Evolutionary conservation across 2,329 filamentous ascomycete genomes (phyloP), one percentile per base, ranked within the genome.

Genomic region (Pseudonectria buxi): DNA sequence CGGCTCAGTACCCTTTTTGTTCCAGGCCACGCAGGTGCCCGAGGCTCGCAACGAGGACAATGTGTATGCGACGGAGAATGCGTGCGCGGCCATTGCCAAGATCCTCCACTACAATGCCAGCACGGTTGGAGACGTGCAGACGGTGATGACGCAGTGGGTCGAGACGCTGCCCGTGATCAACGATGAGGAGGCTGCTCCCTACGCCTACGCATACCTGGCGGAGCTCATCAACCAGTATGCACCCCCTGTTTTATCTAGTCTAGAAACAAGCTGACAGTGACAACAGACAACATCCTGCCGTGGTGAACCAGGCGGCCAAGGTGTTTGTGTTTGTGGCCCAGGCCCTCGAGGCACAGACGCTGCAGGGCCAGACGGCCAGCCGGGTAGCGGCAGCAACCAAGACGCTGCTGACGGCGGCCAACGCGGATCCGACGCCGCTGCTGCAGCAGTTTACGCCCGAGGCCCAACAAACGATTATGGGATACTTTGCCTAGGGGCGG

Each of bases 51-150:
- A 78, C 31, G 92, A 96, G 45, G 92, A 96, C 51, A 89, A 96
- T 52, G 83, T 95, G 2, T 98, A 94, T 57, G 92, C 92, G 3
- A 96, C 92, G 2, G 92, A 98, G 66, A 98, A 98, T 57, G 90
- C 90, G 6, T 95, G 87, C 50, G 90, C 92, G 28, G 88, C 87
- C 48, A 92, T 98, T 54, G 92, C 92, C 25, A 98, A 98, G 73
- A 90, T 98, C 35, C 71, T 98, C 46, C 88, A 95, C 58, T 95
- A 82, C 67, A 95, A 94, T 62, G 69, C 79, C 15, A 71, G 71
- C 47, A 85, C 84, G 56, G 81, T 98, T 13, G 71, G 70, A 35
- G 86, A 94, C 53, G 71, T 77, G 32, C 81, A 92, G 54, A 75
- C 83, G 26, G 73, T 95, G 16, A 79, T 87, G 28, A 67, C 71